Evolutionary conservation across 2,329 filamentous ascomycete genomes (phyloP), one percentile per base, ranked within the genome.

Genomic region (Talaromyces sp.): DNA sequence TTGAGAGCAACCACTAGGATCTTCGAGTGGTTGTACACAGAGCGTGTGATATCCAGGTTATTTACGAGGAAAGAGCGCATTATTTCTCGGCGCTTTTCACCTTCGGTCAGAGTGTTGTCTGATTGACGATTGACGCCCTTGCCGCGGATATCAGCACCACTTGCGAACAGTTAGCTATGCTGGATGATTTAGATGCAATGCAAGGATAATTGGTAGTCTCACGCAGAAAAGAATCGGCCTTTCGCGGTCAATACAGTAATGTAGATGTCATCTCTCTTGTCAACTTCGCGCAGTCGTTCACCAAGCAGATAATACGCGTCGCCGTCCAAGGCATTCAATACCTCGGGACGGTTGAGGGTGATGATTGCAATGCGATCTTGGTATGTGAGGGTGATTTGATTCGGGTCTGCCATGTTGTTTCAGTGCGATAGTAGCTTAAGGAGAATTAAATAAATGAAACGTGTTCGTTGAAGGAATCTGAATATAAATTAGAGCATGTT

Each of bases 11-110:
- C 87, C 60, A 97, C 83, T 22, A 97, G 88, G 75, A 97, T 89
- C 78, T 97, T 97, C 66, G 91, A 89, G 76, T 97, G 94, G 13
- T 86, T 87, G 79, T 94, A 92, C 78, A 97, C 96, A 66, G 91
- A 87, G 66, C 90, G 87, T 2, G 92, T 94, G 67, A 90, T 83
- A 80, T 96, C 89, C 58, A 97, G 83, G 80, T 97, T 97, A 80
- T 89, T 88, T 64, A 87, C 80, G 10, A 90, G 88, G 75, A 97
- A 96, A 69, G 71, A 78, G 53, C 82, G 80, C 36, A 95, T 82
- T 77, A 85, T 86, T 64, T 84, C 79, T n/a, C 77, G 77, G 61
- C 80, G 78, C 15, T 67, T 69, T 60, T 77, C 74, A 58, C 79
- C 75, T 56, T 63, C 62, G 13, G 69, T 66, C 19, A 45, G 13